Evolutionary conservation across 306 rosid genomes (phyloP).

Genomic region (Dryas drummondii): DNA sequence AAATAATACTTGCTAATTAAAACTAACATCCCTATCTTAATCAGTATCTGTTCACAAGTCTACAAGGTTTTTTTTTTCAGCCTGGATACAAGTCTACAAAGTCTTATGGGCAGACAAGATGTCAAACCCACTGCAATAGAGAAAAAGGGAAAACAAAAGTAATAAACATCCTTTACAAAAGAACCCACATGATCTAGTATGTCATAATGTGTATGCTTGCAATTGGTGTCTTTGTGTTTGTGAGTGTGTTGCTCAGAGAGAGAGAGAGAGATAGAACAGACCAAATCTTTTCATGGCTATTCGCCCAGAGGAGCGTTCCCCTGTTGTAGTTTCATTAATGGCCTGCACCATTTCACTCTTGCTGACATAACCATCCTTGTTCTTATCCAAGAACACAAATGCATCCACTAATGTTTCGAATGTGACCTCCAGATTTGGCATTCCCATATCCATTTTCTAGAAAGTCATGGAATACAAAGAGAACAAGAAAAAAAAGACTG

Average conservation of each 20-base stretch:
- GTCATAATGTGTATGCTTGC: background rate
- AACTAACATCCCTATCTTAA: background rate
- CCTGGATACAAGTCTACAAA: background rate
- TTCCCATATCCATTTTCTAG: constrained; percentile 65
- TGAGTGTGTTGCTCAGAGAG: background rate
- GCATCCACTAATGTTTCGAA: constrained; percentile 87
- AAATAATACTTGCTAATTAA: background rate
- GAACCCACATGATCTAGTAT: background rate
- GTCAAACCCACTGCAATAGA: too few species aligned
- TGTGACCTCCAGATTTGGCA: constrained; percentile 81
- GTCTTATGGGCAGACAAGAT: too few species aligned
- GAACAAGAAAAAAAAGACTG: constrained; percentile 1
- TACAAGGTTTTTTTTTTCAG: too few species aligned
- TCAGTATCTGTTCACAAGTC: background rate
- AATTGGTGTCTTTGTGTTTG: background rate
- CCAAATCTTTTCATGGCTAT: constrained; percentile 96
- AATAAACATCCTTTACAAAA: background rate
- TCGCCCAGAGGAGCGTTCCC: constrained; percentile 81
- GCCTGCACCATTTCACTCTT: constrained; percentile 90
- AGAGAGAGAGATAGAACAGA: constrained; percentile 31
- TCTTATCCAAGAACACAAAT: constrained; percentile 93
- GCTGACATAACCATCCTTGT: constrained; percentile 91
- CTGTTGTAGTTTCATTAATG: constrained; percentile 77
- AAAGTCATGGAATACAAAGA: constrained; percentile 44
- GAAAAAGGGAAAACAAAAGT: too few species aligned